These are phyloP conservation scores for Lentithecium fluviatile DNA, from an alignment of 495 filamentous ascomycete species.

Conservation along the genomic window DNA sequence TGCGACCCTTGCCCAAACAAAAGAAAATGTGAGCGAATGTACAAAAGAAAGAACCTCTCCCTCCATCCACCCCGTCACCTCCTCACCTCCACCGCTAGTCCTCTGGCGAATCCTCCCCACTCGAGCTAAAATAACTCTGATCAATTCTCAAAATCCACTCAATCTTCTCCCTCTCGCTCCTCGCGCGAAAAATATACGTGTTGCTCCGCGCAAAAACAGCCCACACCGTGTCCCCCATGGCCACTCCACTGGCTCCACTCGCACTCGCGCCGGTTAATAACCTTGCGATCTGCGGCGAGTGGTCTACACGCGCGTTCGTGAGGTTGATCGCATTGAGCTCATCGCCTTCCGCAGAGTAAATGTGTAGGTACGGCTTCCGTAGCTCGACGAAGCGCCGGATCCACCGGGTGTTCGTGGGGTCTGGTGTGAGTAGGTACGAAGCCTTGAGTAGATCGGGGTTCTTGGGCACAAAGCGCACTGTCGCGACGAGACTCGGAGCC, in stretches of 20 bases:
- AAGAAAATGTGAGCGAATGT: no score
- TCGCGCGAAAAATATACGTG: conserved; percentile 88
- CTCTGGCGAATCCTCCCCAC: conserved; percentile 9
- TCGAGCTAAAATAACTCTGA: conserved; percentile 52
- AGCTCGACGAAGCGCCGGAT: conserved; percentile 89
- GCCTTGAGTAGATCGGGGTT: conserved; percentile 68
- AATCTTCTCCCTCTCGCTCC: conserved; percentile 82
- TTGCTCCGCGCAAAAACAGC: conserved; percentile 91
- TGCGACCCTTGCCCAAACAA: no score
- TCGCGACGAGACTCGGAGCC: conserved; percentile 59
- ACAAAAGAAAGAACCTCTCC: no score
- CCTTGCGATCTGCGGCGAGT: conserved; percentile 79
- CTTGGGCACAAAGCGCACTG: conserved; percentile 66
- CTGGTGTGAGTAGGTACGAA: conserved; percentile 79
- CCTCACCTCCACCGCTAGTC: no score
- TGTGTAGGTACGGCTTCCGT: conserved; percentile 85
- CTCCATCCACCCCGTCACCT: no score
- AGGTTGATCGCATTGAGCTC: conserved; percentile 87
- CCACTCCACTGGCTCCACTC: conserved; percentile 30
- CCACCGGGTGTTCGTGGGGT: conserved; percentile 74
- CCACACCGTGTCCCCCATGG: conserved; percentile 59
- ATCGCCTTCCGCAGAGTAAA: conserved; percentile 81
- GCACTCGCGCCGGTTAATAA: conserved; percentile 56
- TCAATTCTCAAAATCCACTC: conserved; percentile 90
- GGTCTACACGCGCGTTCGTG: conserved; percentile 79